Evolutionary conservation across 2,329 filamentous ascomycete genomes (phyloP), one percentile per base, ranked within the genome.

Genomic region (Neofusicoccum kwambonambiense): DNA sequence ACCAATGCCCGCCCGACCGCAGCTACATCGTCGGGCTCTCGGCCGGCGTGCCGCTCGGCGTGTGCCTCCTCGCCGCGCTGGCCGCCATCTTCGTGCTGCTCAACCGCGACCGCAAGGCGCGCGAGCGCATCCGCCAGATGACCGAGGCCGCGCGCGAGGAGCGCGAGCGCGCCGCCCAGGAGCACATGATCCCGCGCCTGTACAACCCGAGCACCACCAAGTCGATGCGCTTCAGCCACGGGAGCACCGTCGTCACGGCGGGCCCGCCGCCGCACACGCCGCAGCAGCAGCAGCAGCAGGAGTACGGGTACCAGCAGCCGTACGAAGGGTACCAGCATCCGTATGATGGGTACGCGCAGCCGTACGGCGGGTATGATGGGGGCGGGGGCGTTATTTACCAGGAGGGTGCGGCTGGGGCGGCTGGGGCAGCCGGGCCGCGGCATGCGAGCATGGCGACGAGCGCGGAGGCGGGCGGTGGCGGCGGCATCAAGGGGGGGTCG

Each of bases 131-230:
- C 56, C 41, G 42, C 27, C 13, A n/a, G 8, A 45, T 60, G 56
- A 47, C 41, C 42, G 56, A 60, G 56, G 15, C 41, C 5, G 56
- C 56, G 13, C 56, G 56, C 31, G 56, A 60, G 42, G 56, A 60
- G 56, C 56, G 56, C 27, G 56, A 60, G 56, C 56, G 56, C 56
- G 42, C 34, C 56, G 56, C 56, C 56, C 56, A 35, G 42, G 56
- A 47, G 22, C 56, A 60, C 42, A 27, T 60, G n/a, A 19, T 47
- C 41, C 56, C 56, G 31, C 56, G 56, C 42, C 13, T 60, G n/a
- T 60, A 60, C n/a, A 15, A 19, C 41, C 51, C n/a, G 17, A n/a
- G 9, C 39, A 49, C 45, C 45, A 49, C 22, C 27, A 51, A 51
- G 49, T 27, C 49, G 11, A 7, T 7, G 27, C 22, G 49, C 12